These are phyloP conservation scores for Prosopis cineraria DNA, from an alignment of 306 rosid genomes.

Conservation along the genomic window DNA sequence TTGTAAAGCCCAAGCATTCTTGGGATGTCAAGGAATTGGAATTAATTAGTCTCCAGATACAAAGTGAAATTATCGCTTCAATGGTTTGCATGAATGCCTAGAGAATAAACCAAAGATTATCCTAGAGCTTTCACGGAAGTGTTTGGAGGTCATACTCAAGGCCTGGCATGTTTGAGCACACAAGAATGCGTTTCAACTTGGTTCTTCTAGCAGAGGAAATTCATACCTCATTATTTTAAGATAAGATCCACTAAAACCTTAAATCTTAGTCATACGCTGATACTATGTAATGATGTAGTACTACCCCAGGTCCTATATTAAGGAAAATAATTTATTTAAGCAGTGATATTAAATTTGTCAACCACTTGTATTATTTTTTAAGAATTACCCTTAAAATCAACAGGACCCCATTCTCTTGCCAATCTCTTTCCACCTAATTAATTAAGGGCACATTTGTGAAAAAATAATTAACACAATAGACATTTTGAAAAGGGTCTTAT, in stretches of 20 bases:
- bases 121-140: background rate
- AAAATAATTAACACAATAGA: no score
- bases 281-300: background rate
- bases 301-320: background rate
- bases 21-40: constrained; percentile 1
- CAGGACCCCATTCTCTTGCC: no score
- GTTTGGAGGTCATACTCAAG: background rate
- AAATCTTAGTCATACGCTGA: constrained; percentile 3
- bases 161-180: background rate
- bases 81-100: background rate
- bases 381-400: no score
- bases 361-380: no score
- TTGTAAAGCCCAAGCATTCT: constrained; percentile 32
- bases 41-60: background rate
- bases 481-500: no score
- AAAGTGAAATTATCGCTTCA: background rate
- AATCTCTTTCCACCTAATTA: no score
- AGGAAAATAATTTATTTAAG: no score
- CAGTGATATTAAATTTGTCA: no score
- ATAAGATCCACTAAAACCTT: background rate
- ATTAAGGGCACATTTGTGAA: no score
- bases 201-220: background rate
- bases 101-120: background rate
- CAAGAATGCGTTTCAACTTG: background rate
- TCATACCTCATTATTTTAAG: background rate